phyloP scores from a whole-genome alignment of 176 grass and related monocot genomes.

The Saccharum spontaneum region DNA sequence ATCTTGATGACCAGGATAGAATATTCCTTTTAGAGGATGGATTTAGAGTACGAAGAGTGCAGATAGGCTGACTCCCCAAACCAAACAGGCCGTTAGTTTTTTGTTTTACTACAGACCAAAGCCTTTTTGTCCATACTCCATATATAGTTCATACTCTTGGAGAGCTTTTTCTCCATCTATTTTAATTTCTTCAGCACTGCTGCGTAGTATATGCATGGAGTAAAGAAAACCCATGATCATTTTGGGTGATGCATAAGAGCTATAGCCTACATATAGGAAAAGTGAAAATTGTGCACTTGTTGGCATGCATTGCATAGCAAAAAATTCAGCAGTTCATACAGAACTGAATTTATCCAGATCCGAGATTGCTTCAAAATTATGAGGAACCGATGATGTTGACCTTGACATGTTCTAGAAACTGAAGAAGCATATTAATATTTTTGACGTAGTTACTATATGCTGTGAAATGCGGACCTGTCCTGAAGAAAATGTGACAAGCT shows the following conservation, averaged over 20 bases:
- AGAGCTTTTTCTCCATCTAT: not conserved
- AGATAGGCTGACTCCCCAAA: too few species aligned
- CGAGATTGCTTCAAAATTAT: not conserved
- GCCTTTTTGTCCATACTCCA: not conserved
- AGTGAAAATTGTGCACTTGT: not conserved
- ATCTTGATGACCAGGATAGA: too few species aligned
- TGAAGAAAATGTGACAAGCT: not conserved
- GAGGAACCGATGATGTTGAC: not conserved
- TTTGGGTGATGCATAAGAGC: not conserved
- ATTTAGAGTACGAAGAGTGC: too few species aligned
- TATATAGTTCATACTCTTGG: not conserved
- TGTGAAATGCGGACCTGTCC: not conserved
- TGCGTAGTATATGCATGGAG: not conserved
- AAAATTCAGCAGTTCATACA: not conserved
- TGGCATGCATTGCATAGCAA: not conserved
- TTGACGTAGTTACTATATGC: not conserved
- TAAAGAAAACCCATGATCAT: not conserved
- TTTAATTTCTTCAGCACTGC: not conserved
- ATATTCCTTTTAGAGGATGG: too few species aligned
- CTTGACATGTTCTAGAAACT: not conserved
- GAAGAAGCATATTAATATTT: not conserved
- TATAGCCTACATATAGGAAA: too few species aligned
- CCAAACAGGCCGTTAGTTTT: not conserved
- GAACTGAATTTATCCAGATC: not conserved
- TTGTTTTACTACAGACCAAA: not conserved